phyloP scores from a whole-genome alignment of 768 basidiomycete species.

The Solioccasus polychromus region DNA sequence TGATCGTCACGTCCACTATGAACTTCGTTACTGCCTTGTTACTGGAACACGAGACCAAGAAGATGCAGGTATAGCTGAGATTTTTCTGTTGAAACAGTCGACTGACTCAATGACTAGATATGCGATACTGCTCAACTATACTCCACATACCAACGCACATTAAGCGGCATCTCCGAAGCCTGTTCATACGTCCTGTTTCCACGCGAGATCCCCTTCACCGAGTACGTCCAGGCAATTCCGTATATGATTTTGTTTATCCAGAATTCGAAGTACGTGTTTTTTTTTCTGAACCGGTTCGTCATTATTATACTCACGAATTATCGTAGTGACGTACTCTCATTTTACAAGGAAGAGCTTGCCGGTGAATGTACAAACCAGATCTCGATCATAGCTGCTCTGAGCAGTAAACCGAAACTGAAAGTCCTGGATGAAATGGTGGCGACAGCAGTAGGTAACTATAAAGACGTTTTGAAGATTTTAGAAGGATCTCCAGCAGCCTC shows the following conservation, averaged over 20 bases:
- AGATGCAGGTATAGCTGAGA: conserved; percentile 22
- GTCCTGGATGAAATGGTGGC: conserved; percentile 23
- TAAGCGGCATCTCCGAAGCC: conserved; percentile 36
- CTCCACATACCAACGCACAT: conserved; percentile 23
- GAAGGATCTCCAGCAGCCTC: conserved; percentile 14
- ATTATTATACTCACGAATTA: background rate
- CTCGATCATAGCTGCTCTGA: conserved; percentile 29
- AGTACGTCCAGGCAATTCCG: conserved; percentile 39
- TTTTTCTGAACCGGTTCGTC: background rate
- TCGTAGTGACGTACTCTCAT: conserved; percentile 39
- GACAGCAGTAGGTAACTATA: conserved; percentile 24
- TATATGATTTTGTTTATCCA: conserved; percentile 34
- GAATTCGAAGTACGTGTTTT: conserved; percentile 35
- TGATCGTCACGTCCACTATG: conserved; percentile 36
- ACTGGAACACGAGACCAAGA: conserved; percentile 31
- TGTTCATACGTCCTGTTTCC: conserved; percentile 39
- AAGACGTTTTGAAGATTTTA: conserved; percentile 24
- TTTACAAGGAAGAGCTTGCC: conserved; percentile 40
- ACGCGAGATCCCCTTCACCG: conserved; percentile 25
- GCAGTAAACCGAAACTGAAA: conserved; percentile 26
- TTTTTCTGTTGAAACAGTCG: background rate
- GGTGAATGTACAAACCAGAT: conserved; percentile 37
- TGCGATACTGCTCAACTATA: conserved; percentile 25
- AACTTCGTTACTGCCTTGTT: conserved; percentile 34
- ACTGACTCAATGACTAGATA: conserved; percentile 8